These are phyloP conservation scores for Coemansia sp. DNA, from an alignment of 371 early-diverging fungal genomes.

Conservation along the genomic window DNA sequence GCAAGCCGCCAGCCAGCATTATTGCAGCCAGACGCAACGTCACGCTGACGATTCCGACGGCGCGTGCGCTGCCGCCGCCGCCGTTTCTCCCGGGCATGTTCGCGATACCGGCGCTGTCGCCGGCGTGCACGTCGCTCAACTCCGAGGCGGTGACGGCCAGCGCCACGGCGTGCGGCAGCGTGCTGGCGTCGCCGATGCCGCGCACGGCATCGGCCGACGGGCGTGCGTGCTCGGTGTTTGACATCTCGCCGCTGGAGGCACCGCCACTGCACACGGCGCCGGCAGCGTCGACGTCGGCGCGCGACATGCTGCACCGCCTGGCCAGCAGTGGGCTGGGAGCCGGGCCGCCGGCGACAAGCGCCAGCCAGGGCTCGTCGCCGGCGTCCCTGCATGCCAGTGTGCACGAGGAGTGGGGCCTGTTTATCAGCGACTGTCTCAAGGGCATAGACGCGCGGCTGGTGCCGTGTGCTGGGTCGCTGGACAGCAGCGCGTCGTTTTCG, in stretches of 20 bases:
- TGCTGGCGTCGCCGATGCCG: slow-evolving; percentile 19
- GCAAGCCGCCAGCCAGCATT: slow-evolving; percentile 2
- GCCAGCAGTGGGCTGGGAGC: slow-evolving; percentile 10
- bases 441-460: slow-evolving; percentile 2
- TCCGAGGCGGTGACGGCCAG: slow-evolving; percentile 31
- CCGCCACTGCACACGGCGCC: slow-evolving; percentile 20
- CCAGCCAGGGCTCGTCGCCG: slow-evolving; percentile 3
- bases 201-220: neutral
- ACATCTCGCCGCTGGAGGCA: slow-evolving; percentile 2
- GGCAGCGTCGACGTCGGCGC: slow-evolving; percentile 15
- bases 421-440: slow-evolving; percentile 23
- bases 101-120: slow-evolving; percentile 26
- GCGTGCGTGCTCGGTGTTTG: slow-evolving; percentile 9
- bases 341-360: neutral
- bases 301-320: slow-evolving; percentile 44
- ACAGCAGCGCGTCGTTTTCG: neutral
- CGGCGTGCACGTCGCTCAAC: slow-evolving; percentile 25
- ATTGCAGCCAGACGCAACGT: slow-evolving; percentile 15
- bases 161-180: slow-evolving; percentile 23
- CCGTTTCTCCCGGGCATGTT: slow-evolving; percentile 4
- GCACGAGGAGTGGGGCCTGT: slow-evolving; percentile 32
- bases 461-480: neutral
- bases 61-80: slow-evolving; percentile 4
- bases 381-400: slow-evolving; percentile 13
- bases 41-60: slow-evolving; percentile 18